A percentile compares a stretch with the other conserved stretches of the same genome.
Evolutionary conservation across 1,284 basidiomycete genomes (phyloP).

Genomic region (Cystobasidiaceae sp.): DNA sequence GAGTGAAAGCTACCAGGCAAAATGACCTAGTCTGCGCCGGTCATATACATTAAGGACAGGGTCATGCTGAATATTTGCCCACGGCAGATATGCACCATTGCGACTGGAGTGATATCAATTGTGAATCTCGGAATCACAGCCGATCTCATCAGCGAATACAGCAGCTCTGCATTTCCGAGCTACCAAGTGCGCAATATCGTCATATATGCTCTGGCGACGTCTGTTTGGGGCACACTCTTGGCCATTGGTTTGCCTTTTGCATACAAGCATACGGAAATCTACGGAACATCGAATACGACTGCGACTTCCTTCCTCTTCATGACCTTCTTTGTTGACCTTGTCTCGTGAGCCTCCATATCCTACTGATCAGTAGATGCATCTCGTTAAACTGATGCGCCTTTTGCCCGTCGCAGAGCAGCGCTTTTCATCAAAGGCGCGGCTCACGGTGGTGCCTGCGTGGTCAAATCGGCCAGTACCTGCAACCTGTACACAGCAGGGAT

Average conservation of each 20-base stretch:
- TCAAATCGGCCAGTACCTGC: background rate
- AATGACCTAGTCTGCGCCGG: too few species aligned
- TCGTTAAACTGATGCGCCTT: background rate
- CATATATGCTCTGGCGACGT: background rate
- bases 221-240: background rate
- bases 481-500: background rate
- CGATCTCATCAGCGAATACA: background rate
- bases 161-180: background rate
- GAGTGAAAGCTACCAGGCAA: too few species aligned
- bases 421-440: background rate
- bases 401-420: background rate
- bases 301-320: background rate
- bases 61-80: too few species aligned
- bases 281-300: background rate
- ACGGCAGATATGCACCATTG: too few species aligned
- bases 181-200: background rate
- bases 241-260: background rate
- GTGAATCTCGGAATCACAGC: background rate
- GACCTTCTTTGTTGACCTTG: background rate
- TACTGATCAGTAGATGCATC: background rate
- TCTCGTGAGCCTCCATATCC: background rate
- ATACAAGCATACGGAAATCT: background rate
- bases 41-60: too few species aligned
- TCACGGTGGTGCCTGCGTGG: constrained; percentile 4
- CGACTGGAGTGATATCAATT: background rate